Base-by-base conservation (phyloP, 2,329 filamentous ascomycete genomes). In the Orbilia brochopaga region DNA sequence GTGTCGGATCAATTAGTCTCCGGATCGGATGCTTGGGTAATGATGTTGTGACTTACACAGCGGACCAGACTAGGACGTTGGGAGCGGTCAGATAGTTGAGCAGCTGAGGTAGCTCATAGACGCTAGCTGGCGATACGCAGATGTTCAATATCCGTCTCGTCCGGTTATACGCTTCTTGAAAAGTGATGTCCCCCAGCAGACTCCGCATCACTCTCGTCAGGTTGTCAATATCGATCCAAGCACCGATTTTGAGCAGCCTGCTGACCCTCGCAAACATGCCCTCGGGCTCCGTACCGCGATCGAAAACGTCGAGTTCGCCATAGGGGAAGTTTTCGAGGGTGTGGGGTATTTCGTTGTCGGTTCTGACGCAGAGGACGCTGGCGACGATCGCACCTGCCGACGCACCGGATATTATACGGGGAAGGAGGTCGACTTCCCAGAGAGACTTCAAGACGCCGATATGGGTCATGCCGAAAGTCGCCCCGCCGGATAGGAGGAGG, bases 1-100 rank as follows among this genome's bases (percentile, higher is more conserved):
- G 37, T 30, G 8, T 42, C 37, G 37, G 5, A 42, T 6, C 3
- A 15, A 35, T 2, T 24, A 17, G 46, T 27, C 24, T 59, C 21
- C 52, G 83, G 84, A 66, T 1, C 1, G 32, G 19, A 23, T 7
- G 17, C 6, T 11, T 42, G 1, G 24, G 1, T 10, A 53, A 27
- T 85, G 5, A 23, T 17, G 15, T 11, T 21, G 35, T n/a, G 5
- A 55, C 66, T 59, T 51, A 70, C 76, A 97, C 92, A 35, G 93
- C 93, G 15, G 92, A 96, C 91, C 92, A 96, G 62, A 97, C 92
- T 81, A 97, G 86, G 59, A 97, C 92, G 78, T 97, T 94, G 0
- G 93, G 92, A 0, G 93, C 90, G 0, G 93, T 97, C 69, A 96
- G 86, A 77, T 96, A 97, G 79, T 97, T 97, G 75, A 97, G 83